Percentiles rank a stretch among this genome's conserved stretches.
Evolutionary conservation across 345 rosid genomes (phyloP).

Genomic region (Physaria fendleri): DNA sequence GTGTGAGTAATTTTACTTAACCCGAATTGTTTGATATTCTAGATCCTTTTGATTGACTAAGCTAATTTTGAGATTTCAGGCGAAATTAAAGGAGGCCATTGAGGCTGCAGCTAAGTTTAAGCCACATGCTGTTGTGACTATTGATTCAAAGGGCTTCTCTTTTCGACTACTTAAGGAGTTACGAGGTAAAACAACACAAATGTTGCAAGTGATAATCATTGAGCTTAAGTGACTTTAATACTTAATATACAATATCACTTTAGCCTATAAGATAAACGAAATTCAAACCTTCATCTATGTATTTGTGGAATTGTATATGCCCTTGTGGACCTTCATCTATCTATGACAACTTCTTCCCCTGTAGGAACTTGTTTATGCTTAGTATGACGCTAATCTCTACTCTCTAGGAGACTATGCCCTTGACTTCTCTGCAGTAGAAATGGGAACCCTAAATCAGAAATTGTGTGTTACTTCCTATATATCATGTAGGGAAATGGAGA

Average conservation of each 20-base stretch:
- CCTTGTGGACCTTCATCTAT: too few relatives aligned
- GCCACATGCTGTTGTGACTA: constrained; percentile 87
- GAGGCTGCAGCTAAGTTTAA: constrained; percentile 61
- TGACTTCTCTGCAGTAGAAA: not conserved
- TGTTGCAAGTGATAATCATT: not conserved
- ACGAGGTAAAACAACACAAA: constrained; percentile 40
- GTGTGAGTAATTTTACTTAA: constrained; percentile 45
- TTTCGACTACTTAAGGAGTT: constrained; percentile 73
- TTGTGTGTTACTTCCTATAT: not conserved
- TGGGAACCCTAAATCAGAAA: not conserved
- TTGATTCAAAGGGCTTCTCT: constrained; percentile 93
- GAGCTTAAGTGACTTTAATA: not conserved
- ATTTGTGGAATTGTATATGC: too few relatives aligned
- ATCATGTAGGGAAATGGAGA: constrained; percentile 39
- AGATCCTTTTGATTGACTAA: not conserved
- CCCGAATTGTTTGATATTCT: not conserved
- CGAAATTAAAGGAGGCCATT: constrained; percentile 55
- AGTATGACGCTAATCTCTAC: not conserved
- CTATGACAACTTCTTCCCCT: not conserved
- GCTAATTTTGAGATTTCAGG: constrained; percentile 34
- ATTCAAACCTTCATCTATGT: not conserved
- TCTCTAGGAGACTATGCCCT: not conserved
- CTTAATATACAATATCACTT: not conserved
- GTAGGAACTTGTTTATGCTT: not conserved
- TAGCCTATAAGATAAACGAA: not conserved